phyloP scores from a whole-genome alignment of 2,329 filamentous ascomycete genomes.

The Torrubiella hemipterigena region DNA sequence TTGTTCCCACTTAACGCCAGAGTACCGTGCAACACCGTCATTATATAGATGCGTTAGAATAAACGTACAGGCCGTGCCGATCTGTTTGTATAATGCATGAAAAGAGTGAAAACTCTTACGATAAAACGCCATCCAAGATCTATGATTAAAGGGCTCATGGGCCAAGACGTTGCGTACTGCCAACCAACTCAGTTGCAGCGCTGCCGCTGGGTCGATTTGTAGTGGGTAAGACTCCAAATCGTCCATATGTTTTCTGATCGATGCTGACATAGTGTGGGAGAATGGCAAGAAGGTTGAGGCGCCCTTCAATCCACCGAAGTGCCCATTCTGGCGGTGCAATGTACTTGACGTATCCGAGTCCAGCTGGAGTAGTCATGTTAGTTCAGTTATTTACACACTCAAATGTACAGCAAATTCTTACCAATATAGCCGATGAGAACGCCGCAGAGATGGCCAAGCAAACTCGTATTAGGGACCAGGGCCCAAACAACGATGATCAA shows the following conservation, averaged over 20 bases:
- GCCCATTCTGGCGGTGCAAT: slow-evolving; percentile 82
- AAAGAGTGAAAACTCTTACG: too few species aligned
- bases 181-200: slow-evolving; percentile 47
- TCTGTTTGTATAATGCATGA: too few species aligned
- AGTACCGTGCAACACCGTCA: too few species aligned
- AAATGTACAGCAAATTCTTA: slow-evolving; percentile 29
- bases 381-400: not conserved
- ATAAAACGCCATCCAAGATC: too few species aligned
- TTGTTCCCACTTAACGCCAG: too few species aligned
- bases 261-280: slow-evolving; percentile 88
- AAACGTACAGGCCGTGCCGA: too few species aligned
- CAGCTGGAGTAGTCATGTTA: slow-evolving; percentile 39
- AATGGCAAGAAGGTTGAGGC: slow-evolving; percentile 71
- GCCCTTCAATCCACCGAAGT: slow-evolving; percentile 77
- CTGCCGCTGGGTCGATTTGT: slow-evolving; percentile 25
- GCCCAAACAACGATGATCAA: slow-evolving; percentile 63
- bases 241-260: slow-evolving; percentile 89
- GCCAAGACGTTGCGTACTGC: slow-evolving; percentile 54
- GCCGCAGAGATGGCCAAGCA: slow-evolving; percentile 78
- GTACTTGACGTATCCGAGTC: slow-evolving; percentile 78
- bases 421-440: slow-evolving; percentile 78
- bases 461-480: slow-evolving; percentile 68
- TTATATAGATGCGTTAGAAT: too few species aligned
- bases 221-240: slow-evolving; percentile 77
- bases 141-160: too few species aligned